phyloP scores from a whole-genome alignment of 768 basidiomycete species.

The Clitopilus passeckerianus region DNA sequence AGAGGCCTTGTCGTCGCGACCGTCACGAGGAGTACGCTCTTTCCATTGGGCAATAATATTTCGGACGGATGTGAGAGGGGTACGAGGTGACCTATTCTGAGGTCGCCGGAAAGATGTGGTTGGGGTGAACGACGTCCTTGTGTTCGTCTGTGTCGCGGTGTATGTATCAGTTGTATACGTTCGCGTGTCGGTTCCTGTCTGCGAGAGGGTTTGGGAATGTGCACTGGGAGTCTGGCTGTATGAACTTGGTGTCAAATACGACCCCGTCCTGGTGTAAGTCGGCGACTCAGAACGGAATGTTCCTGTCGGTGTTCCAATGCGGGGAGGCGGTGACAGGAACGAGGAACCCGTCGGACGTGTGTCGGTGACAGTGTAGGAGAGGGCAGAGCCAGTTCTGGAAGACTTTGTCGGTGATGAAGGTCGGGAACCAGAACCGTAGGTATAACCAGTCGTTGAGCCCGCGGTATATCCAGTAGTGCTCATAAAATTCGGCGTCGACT shows the following conservation, averaged over 20 bases:
- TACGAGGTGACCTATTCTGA: conserved; percentile 55
- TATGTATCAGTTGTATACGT: conserved; percentile 14
- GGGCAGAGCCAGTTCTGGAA: conserved; percentile 22
- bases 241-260: conserved; percentile 28
- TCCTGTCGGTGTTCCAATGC: conserved; percentile 27
- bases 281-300: conserved; percentile 24
- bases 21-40: conserved; percentile 58
- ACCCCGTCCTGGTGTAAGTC: conserved; percentile 22
- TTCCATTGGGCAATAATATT: conserved; percentile 82
- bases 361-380: conserved; percentile 31
- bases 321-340: conserved; percentile 44
- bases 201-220: conserved; percentile 36
- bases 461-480: conserved; percentile 24
- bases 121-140: conserved; percentile 38
- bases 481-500: conserved; percentile 17
- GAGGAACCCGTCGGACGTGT: conserved; percentile 29
- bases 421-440: conserved; percentile 32
- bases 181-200: conserved; percentile 31
- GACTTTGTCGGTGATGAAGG: conserved; percentile 44
- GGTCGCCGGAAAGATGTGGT: conserved; percentile 57
- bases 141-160: conserved; percentile 27
- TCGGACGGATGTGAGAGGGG: conserved; percentile 67
- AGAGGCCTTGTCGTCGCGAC: conserved; percentile 28
- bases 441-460: conserved; percentile 24
- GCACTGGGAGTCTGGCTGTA: conserved; percentile 30